phyloP scores from a whole-genome alignment of 2,329 filamentous ascomycete genomes.

The Pseudopithomyces maydicus region DNA sequence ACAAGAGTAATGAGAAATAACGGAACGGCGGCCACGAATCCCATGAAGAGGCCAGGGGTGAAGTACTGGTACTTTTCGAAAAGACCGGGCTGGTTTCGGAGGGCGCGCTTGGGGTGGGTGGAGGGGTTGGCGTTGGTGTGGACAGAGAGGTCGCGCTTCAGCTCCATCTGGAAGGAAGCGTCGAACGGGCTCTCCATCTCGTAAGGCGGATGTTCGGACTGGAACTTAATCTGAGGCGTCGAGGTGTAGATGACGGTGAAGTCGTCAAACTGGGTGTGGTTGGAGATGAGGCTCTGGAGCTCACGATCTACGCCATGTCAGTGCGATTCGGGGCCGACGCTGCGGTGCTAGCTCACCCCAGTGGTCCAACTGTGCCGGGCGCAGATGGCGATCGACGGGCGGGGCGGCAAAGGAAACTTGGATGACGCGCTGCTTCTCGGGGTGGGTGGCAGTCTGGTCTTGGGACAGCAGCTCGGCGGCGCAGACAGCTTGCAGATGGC shows the following conservation, averaged over 20 bases:
- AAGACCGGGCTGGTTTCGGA: slow-evolving; percentile 49
- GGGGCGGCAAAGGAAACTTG: slow-evolving; percentile 19
- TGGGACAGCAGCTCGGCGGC: slow-evolving; percentile 49
- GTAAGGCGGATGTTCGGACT: slow-evolving; percentile 53
- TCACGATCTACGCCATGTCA: slow-evolving; percentile 25
- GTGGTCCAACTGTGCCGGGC: slow-evolving; percentile 19
- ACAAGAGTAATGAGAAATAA: slow-evolving; percentile 79
- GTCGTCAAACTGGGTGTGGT: slow-evolving; percentile 51
- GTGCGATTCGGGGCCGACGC: not conserved
- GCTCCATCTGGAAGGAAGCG: slow-evolving; percentile 69
- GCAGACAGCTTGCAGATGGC: slow-evolving; percentile 54
- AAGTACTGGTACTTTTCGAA: slow-evolving; percentile 97
- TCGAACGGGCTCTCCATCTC: slow-evolving; percentile 67
- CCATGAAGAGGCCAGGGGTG: slow-evolving; percentile 91
- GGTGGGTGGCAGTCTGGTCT: slow-evolving; percentile 39
- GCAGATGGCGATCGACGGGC: slow-evolving; percentile 15
- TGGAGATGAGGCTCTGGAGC: slow-evolving; percentile 30
- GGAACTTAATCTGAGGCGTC: slow-evolving; percentile 54
- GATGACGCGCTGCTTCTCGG: slow-evolving; percentile 1
- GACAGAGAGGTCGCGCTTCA: slow-evolving; percentile 68
- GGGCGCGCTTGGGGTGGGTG: slow-evolving; percentile 15
- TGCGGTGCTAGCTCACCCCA: slow-evolving; percentile 20
- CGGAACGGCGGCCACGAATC: slow-evolving; percentile 70
- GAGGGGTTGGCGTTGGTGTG: slow-evolving; percentile 12
- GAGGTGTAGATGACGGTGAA: slow-evolving; percentile 81